Conservation (phyloP, 2,329 filamentous ascomycete species). For the Pseudovirgaria hyperparasitica region DNA sequence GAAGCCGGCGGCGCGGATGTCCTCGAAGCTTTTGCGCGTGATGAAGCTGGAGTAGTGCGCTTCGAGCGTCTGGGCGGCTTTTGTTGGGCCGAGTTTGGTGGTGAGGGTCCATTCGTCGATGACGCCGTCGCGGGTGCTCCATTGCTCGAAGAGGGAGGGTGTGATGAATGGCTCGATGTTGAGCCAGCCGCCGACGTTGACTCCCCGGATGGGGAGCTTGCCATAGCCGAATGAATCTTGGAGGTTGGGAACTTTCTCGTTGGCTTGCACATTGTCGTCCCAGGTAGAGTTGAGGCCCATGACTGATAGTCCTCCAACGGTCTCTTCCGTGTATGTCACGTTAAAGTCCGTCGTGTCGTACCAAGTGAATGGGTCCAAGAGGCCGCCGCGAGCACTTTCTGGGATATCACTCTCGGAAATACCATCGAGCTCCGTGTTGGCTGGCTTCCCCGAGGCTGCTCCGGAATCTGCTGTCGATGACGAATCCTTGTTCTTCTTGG, state of each 20-base stretch:
- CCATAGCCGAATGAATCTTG: constrained; percentile 69
- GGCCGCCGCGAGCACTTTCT: constrained; percentile 54
- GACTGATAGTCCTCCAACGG: constrained; percentile 73
- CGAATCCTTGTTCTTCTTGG: constrained; percentile 27
- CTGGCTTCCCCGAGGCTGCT: constrained; percentile 17
- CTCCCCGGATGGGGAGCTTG: constrained; percentile 67
- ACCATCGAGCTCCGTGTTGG: constrained; percentile 32
- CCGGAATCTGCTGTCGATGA: constrained; percentile 14
- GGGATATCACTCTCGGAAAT: constrained; percentile 32
- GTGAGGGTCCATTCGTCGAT: constrained; percentile 83
- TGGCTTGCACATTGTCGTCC: constrained; percentile 71
- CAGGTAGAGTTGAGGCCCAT: constrained; percentile 80
- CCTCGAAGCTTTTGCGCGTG: constrained; percentile 67
- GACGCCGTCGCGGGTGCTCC: constrained; percentile 47
- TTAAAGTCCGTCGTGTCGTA: constrained; percentile 86
- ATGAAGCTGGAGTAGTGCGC: constrained; percentile 86
- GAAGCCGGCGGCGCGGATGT: constrained; percentile 76
- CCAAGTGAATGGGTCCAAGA: constrained; percentile 86
- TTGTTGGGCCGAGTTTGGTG: constrained; percentile 52
- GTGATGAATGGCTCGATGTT: constrained; percentile 91
- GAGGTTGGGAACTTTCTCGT: constrained; percentile 66
- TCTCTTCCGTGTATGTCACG: constrained; percentile 76
- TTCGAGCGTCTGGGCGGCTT: constrained; percentile 59
- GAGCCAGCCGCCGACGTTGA: constrained; percentile 91
- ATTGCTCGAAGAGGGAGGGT: constrained; percentile 72